These are phyloP conservation scores for Ophiostoma sp. DNA, from an alignment of 2,329 filamentous ascomycete genomes.

Conservation along the genomic window DNA sequence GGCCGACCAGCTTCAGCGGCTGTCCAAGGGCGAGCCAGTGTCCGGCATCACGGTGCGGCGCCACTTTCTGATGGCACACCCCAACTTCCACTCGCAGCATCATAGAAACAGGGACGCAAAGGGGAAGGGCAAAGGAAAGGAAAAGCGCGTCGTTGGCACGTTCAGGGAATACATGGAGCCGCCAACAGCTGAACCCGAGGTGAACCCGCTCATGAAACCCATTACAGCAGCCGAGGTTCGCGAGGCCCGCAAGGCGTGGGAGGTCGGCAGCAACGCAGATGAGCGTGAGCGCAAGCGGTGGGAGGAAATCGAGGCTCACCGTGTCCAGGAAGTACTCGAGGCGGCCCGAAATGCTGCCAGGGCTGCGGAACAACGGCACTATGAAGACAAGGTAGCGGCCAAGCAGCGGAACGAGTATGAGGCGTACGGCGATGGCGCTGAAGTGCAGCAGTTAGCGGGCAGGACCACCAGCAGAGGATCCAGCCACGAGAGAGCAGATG, in stretches of 20 bases:
- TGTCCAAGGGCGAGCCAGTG: not conserved
- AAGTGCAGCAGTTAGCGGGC: not conserved
- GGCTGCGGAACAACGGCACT: not conserved
- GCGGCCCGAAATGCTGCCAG: no score
- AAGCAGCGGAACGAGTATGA: not conserved
- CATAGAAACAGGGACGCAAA: not conserved
- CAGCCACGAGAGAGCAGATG: not conserved
- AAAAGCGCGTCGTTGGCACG: not conserved
- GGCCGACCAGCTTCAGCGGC: not conserved
- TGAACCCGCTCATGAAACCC: not conserved
- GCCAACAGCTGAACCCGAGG: not conserved
- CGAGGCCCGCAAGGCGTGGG: not conserved
- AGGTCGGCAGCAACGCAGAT: not conserved
- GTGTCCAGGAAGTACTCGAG: not conserved
- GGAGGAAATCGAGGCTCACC: not conserved
- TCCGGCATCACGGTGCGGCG: not conserved
- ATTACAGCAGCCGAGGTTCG: not conserved
- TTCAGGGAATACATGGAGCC: not conserved
- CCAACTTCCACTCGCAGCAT: no score
- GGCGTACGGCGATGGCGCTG: conserved; percentile 21
- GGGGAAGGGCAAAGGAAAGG: not conserved
- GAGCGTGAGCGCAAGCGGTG: not conserved
- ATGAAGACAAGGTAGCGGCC: not conserved
- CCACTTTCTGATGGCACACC: not conserved
- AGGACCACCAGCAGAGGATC: not conserved